These are phyloP conservation scores for Hymenoscyphus scutula DNA, from an alignment of 2,329 filamentous ascomycete species.

Conservation along the genomic window DNA sequence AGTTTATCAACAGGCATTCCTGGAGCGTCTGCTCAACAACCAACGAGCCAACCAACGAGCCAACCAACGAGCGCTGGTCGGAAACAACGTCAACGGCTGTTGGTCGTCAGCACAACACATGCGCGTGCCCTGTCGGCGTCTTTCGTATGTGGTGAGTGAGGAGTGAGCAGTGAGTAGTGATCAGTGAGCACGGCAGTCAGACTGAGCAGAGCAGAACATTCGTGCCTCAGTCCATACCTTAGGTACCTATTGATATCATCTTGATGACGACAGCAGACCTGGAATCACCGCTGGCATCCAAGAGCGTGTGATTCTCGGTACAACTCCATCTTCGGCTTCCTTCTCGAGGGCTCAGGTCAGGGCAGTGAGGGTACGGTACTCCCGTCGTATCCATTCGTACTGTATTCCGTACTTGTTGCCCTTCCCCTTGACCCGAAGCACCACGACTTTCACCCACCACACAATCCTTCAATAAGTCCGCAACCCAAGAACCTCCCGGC, in stretches of 20 bases:
- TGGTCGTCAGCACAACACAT: slow-evolving; percentile 2
- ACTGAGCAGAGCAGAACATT: background rate
- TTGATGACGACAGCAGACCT: background rate
- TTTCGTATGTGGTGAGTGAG: too few relatives aligned
- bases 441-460: background rate
- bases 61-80: too few relatives aligned
- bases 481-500: background rate
- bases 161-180: too few relatives aligned
- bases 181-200: background rate
- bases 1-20: background rate
- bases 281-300: background rate
- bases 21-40: background rate
- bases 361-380: too few relatives aligned
- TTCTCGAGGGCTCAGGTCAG: too few relatives aligned
- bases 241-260: too few relatives aligned
- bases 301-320: background rate
- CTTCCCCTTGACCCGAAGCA: background rate
- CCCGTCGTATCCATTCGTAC: too few relatives aligned
- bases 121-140: background rate
- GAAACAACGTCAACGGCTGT: background rate
- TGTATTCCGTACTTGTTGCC: background rate
- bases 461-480: background rate
- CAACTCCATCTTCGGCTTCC: background rate
- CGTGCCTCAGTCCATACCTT: background rate
- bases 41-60: background rate